Base-by-base conservation (phyloP, 805 yeast species). In the Candida rishiriensis region DNA sequence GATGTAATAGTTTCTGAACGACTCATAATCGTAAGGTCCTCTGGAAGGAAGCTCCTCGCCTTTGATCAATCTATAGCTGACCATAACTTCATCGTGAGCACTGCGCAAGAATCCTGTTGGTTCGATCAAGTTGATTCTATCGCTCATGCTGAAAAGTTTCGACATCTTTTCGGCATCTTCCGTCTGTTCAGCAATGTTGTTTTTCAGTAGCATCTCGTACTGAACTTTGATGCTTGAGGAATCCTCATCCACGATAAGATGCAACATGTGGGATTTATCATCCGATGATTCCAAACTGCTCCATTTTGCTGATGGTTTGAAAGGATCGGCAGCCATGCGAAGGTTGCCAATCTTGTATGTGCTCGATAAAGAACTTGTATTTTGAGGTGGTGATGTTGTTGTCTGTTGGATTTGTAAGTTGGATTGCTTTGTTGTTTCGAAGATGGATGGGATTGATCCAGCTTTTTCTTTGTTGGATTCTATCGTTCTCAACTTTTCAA, bases 11-110 rank as follows among this genome's bases (percentile, higher is more conserved):
- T 60, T 49, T 13, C 55, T 49, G 12, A 54, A 44, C 3, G 43
- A 31, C 4, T 55, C 60, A 39, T 48, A 61, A 38, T 60, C 64
- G 34, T 57, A 61, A 10, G 60, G 63, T 12, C 57, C 43, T 36
- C 51, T 48, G 10, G 63, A 58, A 8, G 56, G 57, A 1, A 55
- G 29, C 38, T 52, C 57, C 18, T 50, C 56, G 10, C 62, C 63
- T 40, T 53, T 55, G 2, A 13, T 21, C n/a, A 60, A 14, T 12
- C 36, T 53, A 43, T 53, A 60, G 10, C 46, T 34, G 1, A 57
- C 29, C 8, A 39, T 37, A n/a, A 41, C 26, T 36, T 50, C 47
- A 7, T 38, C 38, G 2, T 38, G 38, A 5, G 29, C 34, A 10
- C 49, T 35, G 12, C 32, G 26, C 8, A 50, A 38, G n/a, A 39